Evolutionary conservation across 2,329 filamentous ascomycete genomes (phyloP).

Genomic region (Blastomyces gilchristii): DNA sequence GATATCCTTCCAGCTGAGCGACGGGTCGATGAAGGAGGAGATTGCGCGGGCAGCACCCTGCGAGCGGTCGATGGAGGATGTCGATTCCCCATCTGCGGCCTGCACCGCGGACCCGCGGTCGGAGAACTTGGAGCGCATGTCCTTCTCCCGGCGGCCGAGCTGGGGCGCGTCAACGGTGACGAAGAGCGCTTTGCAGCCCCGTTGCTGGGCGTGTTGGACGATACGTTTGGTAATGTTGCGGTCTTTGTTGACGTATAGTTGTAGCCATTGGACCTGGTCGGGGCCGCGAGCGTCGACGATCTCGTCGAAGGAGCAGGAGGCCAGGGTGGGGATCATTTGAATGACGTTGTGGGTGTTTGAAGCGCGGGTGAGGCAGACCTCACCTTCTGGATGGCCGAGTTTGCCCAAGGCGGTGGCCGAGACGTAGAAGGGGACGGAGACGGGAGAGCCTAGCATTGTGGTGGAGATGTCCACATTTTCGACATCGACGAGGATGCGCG

Average conservation of each 20-base stretch:
- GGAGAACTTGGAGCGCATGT: slow-evolving; percentile 88
- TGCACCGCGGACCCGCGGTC: slow-evolving; percentile 80
- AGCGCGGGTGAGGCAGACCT: slow-evolving; percentile 79
- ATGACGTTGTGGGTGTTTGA: slow-evolving; percentile 79
- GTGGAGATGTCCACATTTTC: slow-evolving; percentile 77
- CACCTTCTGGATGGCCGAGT: slow-evolving; percentile 84
- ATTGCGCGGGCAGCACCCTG: slow-evolving; percentile 94
- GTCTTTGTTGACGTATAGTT: slow-evolving; percentile 96
- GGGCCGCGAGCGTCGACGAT: slow-evolving; percentile 74
- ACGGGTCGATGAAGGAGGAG: slow-evolving; percentile 90
- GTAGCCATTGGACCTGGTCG: slow-evolving; percentile 88
- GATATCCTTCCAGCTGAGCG: slow-evolving; percentile 86
- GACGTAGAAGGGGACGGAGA: slow-evolving; percentile 84
- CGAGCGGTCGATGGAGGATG: slow-evolving; percentile 58
- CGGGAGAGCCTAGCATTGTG: slow-evolving; percentile 84
- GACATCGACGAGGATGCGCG: slow-evolving; percentile 78
- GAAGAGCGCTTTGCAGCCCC: slow-evolving; percentile 91
- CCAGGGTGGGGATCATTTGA: slow-evolving; percentile 97
- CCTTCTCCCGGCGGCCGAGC: slow-evolving; percentile 88
- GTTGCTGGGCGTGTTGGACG: slow-evolving; percentile 78
- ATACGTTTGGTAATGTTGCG: slow-evolving; percentile 81
- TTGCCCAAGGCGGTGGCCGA: slow-evolving; percentile 94
- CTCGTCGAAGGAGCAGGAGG: slow-evolving; percentile 95
- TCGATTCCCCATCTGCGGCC: slow-evolving; percentile 46
- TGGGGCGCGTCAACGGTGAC: slow-evolving; percentile 98